These are phyloP conservation scores for Rhodamnia argentea DNA, from an alignment of 345 rosid genomes.

Conservation along the genomic window DNA sequence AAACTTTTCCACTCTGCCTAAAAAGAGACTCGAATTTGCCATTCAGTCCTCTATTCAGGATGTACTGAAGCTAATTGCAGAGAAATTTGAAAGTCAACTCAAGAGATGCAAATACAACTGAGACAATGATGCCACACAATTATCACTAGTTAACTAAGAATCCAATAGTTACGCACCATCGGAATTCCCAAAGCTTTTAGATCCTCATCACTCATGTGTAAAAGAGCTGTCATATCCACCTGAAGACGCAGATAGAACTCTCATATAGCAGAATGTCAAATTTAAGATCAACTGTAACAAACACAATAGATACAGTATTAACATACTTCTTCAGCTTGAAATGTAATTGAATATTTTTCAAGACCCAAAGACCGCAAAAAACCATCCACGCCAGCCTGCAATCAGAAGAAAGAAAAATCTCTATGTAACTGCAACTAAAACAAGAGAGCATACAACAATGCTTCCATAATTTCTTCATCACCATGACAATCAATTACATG, in stretches of 20 bases:
- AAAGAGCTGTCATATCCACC: constrained; percentile 96
- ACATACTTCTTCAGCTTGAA: constrained; percentile 93
- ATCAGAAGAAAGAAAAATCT: not conserved
- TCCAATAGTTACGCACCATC: constrained; percentile 41
- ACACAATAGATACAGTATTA: not conserved
- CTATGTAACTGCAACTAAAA: not conserved
- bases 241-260: constrained; percentile 14
- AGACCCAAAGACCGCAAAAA: constrained; percentile 83
- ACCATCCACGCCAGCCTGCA: constrained; percentile 74
- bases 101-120: not conserved
- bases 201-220: constrained; percentile 94
- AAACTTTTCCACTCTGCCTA: not conserved
- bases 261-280: not conserved
- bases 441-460: not conserved
- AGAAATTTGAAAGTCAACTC: not conserved
- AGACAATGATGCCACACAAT: not conserved
- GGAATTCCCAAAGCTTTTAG: constrained; percentile 94
- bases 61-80: not conserved
- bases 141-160: not conserved
- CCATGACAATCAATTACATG: not conserved
- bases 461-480: not conserved
- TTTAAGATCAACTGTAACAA: not conserved
- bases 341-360: constrained; percentile 77
- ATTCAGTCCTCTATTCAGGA: not conserved
- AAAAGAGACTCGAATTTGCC: too few species aligned